Conservation (phyloP, 164 flowering plant species). For the Nymphaea thermarum region DNA sequence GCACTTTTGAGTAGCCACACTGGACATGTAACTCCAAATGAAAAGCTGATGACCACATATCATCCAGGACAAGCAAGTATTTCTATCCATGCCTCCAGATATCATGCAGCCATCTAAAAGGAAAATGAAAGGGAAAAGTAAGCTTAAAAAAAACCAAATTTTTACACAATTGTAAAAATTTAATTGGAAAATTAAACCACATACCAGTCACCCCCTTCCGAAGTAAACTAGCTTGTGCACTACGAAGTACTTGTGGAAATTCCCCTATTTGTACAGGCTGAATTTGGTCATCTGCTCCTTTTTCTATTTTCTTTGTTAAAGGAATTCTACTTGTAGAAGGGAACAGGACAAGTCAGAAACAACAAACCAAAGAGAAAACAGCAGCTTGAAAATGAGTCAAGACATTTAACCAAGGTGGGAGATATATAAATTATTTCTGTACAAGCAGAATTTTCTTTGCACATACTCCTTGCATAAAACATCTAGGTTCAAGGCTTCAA, state of each 20-base stretch:
- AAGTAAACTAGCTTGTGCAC: slow-evolving; percentile 41
- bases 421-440: no score
- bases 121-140: not conserved
- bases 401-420: no score
- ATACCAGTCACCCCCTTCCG: slow-evolving; percentile 45
- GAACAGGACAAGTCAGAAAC: not conserved
- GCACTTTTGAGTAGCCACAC: slow-evolving; percentile 47
- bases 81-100: slow-evolving; percentile 83
- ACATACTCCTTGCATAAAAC: no score
- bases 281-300: slow-evolving; percentile 32
- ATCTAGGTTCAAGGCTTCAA: no score
- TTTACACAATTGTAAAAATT: not conserved
- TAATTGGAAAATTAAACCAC: not conserved
- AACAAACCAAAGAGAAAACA: not conserved
- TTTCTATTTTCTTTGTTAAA: slow-evolving; percentile 33
- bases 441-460: no score
- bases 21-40: slow-evolving; percentile 66
- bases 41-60: slow-evolving; percentile 51
- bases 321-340: slow-evolving; percentile 30
- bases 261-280: slow-evolving; percentile 88
- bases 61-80: slow-evolving; percentile 68
- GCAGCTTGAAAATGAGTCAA: no score
- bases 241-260: slow-evolving; percentile 78
- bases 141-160: not conserved
- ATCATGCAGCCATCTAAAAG: slow-evolving; percentile 32